Conservation (phyloP, 1,284 basidiomycete genomes). For the Austroboletus novae-zelandiae region DNA sequence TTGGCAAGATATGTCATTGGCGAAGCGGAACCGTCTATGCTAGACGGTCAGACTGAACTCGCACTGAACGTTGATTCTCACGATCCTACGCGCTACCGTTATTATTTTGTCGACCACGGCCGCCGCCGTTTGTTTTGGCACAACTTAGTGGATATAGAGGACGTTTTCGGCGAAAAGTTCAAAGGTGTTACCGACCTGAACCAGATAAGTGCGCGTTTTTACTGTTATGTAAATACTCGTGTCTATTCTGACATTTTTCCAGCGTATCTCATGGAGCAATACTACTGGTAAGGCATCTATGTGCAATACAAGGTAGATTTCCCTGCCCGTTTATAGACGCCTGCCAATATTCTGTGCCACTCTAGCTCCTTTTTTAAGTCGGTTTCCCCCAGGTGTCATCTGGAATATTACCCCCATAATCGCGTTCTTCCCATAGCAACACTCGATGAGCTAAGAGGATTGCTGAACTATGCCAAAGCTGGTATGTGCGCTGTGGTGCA, state of each 20-base stretch:
- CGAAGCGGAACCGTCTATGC: neutral
- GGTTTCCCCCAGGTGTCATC: neutral
- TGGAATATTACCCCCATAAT: neutral
- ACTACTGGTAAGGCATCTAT: slow-evolving; percentile 14
- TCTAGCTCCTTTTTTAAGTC: neutral
- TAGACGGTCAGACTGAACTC: slow-evolving; percentile 17
- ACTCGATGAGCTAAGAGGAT: slow-evolving; percentile 1
- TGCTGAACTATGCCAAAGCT: slow-evolving; percentile 21
- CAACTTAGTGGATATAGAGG: neutral
- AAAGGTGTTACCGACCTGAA: neutral
- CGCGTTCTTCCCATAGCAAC: neutral
- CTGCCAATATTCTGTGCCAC: neutral
- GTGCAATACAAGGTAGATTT: neutral
- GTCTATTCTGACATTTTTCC: slow-evolving; percentile 1
- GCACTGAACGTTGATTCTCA: slow-evolving; percentile 15
- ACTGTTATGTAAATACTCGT: neutral
- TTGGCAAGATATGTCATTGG: neutral
- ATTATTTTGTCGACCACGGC: neutral
- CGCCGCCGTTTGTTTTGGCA: neutral
- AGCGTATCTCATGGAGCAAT: slow-evolving; percentile 17
- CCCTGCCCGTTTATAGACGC: neutral
- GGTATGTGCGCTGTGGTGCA: slow-evolving; percentile 5
- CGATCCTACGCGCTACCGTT: slow-evolving; percentile 2
- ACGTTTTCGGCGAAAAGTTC: neutral
- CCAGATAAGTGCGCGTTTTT: neutral